These are phyloP conservation scores for Candida sp. DNA, from an alignment of 1,139 yeast genomes.

Conservation along the genomic window DNA sequence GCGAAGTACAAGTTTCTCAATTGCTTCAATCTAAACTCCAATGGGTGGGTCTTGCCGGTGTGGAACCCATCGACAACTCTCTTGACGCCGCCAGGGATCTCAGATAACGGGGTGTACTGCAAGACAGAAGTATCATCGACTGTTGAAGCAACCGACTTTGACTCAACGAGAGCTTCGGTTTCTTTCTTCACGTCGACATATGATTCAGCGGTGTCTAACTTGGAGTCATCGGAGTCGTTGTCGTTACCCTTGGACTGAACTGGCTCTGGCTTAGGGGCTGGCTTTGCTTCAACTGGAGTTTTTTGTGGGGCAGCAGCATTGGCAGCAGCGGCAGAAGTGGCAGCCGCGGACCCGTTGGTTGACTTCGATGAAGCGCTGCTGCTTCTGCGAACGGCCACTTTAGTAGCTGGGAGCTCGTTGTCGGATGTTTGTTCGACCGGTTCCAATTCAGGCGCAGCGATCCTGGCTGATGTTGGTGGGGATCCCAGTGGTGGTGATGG, in stretches of 20 bases:
- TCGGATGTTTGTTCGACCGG: slow-evolving; percentile 5
- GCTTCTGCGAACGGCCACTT: slow-evolving; percentile 9
- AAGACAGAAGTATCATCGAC: neutral
- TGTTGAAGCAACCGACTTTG: neutral
- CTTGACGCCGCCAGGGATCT: slow-evolving; percentile 53
- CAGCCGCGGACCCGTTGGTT: neutral
- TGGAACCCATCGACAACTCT: slow-evolving; percentile 48
- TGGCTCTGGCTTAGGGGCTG: neutral
- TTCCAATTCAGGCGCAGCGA: slow-evolving; percentile 8
- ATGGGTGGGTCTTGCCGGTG: slow-evolving; percentile 52
- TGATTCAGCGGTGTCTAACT: neutral
- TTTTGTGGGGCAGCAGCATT: neutral
- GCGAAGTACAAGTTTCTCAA: slow-evolving; percentile 72
- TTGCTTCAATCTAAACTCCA: slow-evolving; percentile 63
- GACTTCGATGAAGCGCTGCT: slow-evolving; percentile 2
- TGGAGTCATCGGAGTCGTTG: neutral
- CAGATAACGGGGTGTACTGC: slow-evolving; percentile 49
- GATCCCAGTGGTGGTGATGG: neutral
- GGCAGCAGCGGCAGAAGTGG: neutral
- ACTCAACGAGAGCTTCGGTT: neutral
- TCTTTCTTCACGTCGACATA: slow-evolving; percentile 1
- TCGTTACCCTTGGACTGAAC: no score
- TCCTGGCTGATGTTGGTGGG: slow-evolving; percentile 1
- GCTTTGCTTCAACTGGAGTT: neutral
- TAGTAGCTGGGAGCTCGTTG: slow-evolving; percentile 5